Base-by-base conservation (phyloP, 768 basidiomycete species). In the Lentinula boryana region DNA sequence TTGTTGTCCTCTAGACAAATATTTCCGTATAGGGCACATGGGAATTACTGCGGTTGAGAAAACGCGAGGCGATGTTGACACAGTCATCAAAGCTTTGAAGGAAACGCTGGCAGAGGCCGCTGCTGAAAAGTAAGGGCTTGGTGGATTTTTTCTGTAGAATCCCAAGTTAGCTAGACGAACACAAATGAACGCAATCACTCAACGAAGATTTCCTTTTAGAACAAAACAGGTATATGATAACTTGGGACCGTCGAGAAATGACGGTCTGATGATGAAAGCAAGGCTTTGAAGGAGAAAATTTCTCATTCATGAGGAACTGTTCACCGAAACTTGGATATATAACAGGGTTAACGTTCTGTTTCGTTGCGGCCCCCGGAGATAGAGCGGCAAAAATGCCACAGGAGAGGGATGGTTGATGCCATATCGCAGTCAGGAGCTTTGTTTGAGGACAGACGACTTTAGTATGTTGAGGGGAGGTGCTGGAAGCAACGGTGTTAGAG, bases 21-120 rank as follows among this genome's bases (percentile, higher is more conserved):
- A 96, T 73, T 94, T 96, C 87, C 88, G 95, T 55, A 86, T 97
- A 58, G 95, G 94, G 35, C 95, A 97, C 71, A 96, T 98, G 94
- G 95, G 95, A 55, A 71, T 88, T 60, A 86, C 88, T n/a, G 95
- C 83, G 21, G 86, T 89, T 6, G 84, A 94, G 61, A 56, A 75
- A 23, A 66, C 80, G 60, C 80, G 94, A 57, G 87, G 84, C 0
- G 95, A 98, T 69, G 70, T 96, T 12, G 86, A 92, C 65, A 85
- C 74, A 68, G 75, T 97, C 60, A 77, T 93, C 49, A 72, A 76
- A 13, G 85, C 84, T 5, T 70, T 97, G 70, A 80, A 80, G 67
- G 85, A 86, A 60, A 75, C 81, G 3, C 68, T 92, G 57, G 67
- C 69, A 15, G 58, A 60, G 31, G 62, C 62, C 31, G 32, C 18